Base-by-base conservation (phyloP, 495 filamentous ascomycete species). In the Annulohypoxylon moriforme region DNA sequence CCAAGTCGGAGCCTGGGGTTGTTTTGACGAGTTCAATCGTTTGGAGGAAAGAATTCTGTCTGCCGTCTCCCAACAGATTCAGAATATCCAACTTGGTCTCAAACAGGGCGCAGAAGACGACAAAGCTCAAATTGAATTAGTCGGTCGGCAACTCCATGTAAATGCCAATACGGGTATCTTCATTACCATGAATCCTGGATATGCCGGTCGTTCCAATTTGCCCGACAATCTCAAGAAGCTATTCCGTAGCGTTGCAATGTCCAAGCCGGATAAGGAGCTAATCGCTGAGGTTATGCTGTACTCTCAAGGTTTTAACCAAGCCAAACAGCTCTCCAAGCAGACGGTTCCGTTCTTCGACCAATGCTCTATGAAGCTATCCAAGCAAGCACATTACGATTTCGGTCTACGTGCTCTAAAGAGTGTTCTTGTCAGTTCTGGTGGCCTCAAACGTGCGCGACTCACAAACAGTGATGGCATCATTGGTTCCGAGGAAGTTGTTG, bases 181-280 rank as follows among this genome's bases (percentile, higher is more conserved):
- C 84, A 98, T 99, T 80, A 99, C 96, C 33, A 99, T 99, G 96
- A 99, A 99, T 82, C 96, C 96, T 73, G 96, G 96, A 20, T 99
- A 99, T 85, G 96, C 96, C 40, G 96, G 96, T 57, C 91, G 96
- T 77, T 99, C 96, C 33, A 99, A 98, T 80, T 82, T 99, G 73
- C 96, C 96, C 0, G 96, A 99, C 80, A 99, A 99, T 78, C 79
- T 99, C 79, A 99, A 99, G 87, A 99, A 99, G 81, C 85, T 99
- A 20, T 99, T 99, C 89, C 89, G 96, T 73, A 98, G 96, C 76
- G 96, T 99, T 50, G 96, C 96, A 42, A 99, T 99, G 96, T 98
- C 96, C 8, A 98, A 98, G 80, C 96, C 96, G 0, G 96, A 99
- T 82, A 99, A 99, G 80, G 96, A 99, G 78, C 92, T 98, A 68